phyloP scores from a whole-genome alignment of 331 rosid species.

The Spiraea crenata region DNA sequence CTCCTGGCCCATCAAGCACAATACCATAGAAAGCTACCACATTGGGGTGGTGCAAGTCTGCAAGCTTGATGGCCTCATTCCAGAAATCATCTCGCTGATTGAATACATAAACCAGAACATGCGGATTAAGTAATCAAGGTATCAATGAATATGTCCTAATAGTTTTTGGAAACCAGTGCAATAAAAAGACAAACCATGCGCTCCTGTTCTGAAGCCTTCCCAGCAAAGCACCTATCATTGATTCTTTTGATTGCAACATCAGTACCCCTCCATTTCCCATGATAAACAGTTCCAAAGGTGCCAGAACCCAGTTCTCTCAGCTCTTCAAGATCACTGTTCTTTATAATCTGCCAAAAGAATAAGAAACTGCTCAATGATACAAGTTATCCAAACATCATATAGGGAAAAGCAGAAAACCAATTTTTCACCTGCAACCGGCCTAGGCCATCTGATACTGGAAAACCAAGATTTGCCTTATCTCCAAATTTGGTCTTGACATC shows the following conservation, averaged over 20 bases:
- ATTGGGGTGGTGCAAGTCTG: slow-evolving; percentile 95
- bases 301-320: slow-evolving; percentile 85
- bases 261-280: slow-evolving; percentile 95
- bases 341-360: slow-evolving; percentile 54
- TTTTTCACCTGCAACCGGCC: slow-evolving; percentile 72
- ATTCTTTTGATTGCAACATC: slow-evolving; percentile 92
- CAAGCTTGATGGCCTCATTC: slow-evolving; percentile 96
- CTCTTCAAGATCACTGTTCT: slow-evolving; percentile 85
- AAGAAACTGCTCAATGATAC: slow-evolving; percentile 14
- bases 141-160: slow-evolving; percentile 13
- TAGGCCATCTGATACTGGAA: slow-evolving; percentile 56
- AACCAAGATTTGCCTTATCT: slow-evolving; percentile 56
- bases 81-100: slow-evolving; percentile 82
- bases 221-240: slow-evolving; percentile 83
- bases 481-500: slow-evolving; percentile 46
- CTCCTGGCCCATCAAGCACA: slow-evolving; percentile 90
- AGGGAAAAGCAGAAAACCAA: slow-evolving; percentile 16
- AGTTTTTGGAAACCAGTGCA: slow-evolving; percentile 15
- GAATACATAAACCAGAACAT: slow-evolving; percentile 27
- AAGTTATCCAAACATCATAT: slow-evolving; percentile 18
- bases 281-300: slow-evolving; percentile 92
- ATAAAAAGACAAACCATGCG: slow-evolving; percentile 62
- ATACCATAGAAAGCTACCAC: slow-evolving; percentile 94
- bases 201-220: slow-evolving; percentile 89
- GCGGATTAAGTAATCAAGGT: slow-evolving; percentile 18